phyloP scores from a whole-genome alignment of 306 rosid genomes.

The Rosa rugosa region DNA sequence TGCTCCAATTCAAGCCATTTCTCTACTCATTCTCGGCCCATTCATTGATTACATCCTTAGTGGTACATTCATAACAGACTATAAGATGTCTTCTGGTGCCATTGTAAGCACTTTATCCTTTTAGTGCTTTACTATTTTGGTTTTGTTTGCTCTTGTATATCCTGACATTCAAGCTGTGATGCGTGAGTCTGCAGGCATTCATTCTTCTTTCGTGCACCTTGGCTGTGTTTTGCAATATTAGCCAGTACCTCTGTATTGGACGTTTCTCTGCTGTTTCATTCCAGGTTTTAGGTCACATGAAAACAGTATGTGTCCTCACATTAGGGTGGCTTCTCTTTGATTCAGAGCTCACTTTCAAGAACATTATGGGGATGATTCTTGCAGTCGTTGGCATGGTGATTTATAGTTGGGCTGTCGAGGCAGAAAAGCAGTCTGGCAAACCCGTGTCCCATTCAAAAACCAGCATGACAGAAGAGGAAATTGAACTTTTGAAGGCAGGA shows the following conservation, averaged over 20 bases:
- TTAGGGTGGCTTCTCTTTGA: constrained; percentile 90
- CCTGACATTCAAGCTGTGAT: not conserved
- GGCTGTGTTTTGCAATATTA: constrained; percentile 84
- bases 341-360: constrained; percentile 74
- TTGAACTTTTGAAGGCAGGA: constrained; percentile 66
- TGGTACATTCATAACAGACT: constrained; percentile 63
- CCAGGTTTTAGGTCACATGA: constrained; percentile 97
- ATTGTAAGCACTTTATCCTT: constrained; percentile 49
- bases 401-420: constrained; percentile 92
- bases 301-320: constrained; percentile 83
- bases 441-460: constrained; percentile 43
- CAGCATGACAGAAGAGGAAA: constrained; percentile 86
- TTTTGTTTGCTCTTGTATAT: not conserved
- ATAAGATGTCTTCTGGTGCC: constrained; percentile 73
- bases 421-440: constrained; percentile 56
- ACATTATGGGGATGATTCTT: constrained; percentile 77
- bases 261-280: constrained; percentile 89
- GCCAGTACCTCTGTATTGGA: constrained; percentile 94
- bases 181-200: constrained; percentile 55
- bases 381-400: constrained; percentile 83
- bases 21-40: constrained; percentile 82
- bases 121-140: not conserved
- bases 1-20: constrained; percentile 88
- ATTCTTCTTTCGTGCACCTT: constrained; percentile 75
- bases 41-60: constrained; percentile 73